phyloP scores from a whole-genome alignment of 179 eudicot species.

The Silene noctiflora region DNA sequence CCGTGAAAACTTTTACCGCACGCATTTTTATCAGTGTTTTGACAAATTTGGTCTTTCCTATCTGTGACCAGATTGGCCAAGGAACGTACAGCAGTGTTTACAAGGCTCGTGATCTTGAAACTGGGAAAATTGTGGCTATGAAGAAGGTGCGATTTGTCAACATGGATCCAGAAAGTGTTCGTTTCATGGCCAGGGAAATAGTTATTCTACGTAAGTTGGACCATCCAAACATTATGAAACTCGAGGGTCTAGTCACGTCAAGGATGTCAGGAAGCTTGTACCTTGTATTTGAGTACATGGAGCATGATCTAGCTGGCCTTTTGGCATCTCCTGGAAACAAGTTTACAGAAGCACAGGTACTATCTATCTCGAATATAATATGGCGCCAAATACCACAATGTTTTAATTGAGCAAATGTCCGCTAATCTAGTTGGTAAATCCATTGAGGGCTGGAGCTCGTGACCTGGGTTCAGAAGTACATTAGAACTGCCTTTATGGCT shows the following conservation, averaged over 20 bases:
- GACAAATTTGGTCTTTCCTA: background rate
- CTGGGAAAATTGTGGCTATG: conserved; percentile 52
- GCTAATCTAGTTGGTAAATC: too few species aligned
- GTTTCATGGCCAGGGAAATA: conserved; percentile 60
- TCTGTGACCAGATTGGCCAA: conserved; percentile 49
- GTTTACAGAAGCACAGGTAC: conserved; percentile 59
- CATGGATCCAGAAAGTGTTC: conserved; percentile 59
- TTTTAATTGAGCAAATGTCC: too few species aligned
- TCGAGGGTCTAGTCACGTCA: conserved; percentile 49
- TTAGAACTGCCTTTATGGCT: too few species aligned
- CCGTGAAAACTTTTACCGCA: background rate
- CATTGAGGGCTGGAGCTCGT: too few species aligned
- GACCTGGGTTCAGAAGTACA: too few species aligned
- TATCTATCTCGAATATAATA: too few species aligned
- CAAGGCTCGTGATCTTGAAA: conserved; percentile 50
- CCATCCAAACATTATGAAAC: conserved; percentile 56
- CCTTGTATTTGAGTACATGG: conserved; percentile 59
- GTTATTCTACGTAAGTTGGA: conserved; percentile 43
- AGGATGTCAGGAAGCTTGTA: conserved; percentile 50
- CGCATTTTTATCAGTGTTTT: background rate
- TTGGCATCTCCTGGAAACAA: conserved; percentile 37
- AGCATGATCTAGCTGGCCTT: conserved; percentile 60
- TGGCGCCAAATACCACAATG: too few species aligned
- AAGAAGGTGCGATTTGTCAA: conserved; percentile 54
- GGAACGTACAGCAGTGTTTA: conserved; percentile 60